Evolutionary conservation across 768 basidiomycete species (phyloP).

Genomic region (Collybia sp.): DNA sequence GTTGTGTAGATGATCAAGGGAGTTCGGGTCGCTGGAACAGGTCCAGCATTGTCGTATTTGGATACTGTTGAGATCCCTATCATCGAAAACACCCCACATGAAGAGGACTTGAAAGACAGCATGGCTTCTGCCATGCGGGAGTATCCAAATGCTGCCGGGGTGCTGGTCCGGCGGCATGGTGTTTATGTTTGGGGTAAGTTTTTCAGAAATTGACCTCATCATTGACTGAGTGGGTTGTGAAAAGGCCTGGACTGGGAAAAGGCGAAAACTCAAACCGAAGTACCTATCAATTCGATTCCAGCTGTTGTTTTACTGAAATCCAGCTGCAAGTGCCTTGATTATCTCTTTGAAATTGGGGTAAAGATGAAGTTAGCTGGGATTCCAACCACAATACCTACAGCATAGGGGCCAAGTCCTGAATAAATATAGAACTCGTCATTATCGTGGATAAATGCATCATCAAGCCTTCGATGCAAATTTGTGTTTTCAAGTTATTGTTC

Average conservation of each 20-base stretch:
- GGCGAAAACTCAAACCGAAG: slow-evolving; percentile 87
- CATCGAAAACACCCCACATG: slow-evolving; percentile 87
- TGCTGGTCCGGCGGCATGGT: slow-evolving; percentile 76
- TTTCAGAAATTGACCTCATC: not conserved
- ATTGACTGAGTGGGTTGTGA: slow-evolving; percentile 4
- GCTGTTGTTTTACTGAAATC: slow-evolving; percentile 6
- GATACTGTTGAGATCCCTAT: slow-evolving; percentile 85
- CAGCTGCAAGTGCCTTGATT: slow-evolving; percentile 72
- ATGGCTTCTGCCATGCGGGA: slow-evolving; percentile 84
- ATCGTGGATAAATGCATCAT: too few relatives aligned
- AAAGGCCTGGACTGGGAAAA: slow-evolving; percentile 74
- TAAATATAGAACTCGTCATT: too few relatives aligned
- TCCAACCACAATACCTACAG: too few relatives aligned
- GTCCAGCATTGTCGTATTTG: slow-evolving; percentile 72
- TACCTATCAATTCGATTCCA: slow-evolving; percentile 14
- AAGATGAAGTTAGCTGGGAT: slow-evolving; percentile 61
- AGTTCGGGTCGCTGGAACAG: slow-evolving; percentile 72
- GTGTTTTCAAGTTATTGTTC: too few relatives aligned
- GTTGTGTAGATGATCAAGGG: slow-evolving; percentile 89
- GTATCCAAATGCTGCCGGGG: slow-evolving; percentile 73
- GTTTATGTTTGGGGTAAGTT: slow-evolving; percentile 83
- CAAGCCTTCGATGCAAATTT: too few relatives aligned
- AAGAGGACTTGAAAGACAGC: slow-evolving; percentile 84
- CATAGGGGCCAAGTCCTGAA: too few relatives aligned
- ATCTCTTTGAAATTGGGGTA: slow-evolving; percentile 84